Percentiles rank a stretch among this genome's conserved stretches.
Evolutionary conservation across 192 early-diverging fungal genomes (phyloP).

Genomic region (Gryganskiella cystojenkinii): DNA sequence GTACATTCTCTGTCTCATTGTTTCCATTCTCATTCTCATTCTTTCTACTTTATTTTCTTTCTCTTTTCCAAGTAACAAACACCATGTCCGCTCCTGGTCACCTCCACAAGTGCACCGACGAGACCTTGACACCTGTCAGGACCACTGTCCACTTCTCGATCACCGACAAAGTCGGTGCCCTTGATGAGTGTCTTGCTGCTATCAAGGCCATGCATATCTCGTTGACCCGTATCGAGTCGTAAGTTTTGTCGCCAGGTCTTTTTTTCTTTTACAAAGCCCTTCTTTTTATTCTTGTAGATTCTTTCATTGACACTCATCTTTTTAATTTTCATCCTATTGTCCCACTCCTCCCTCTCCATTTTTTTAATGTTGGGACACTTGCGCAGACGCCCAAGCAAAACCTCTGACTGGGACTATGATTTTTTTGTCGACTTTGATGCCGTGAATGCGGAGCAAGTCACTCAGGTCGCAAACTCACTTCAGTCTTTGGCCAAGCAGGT

Average conservation of each 20-base stretch:
- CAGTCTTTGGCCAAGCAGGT: constrained; percentile 76
- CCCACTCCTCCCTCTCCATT: not conserved
- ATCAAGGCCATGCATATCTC: constrained; percentile 81
- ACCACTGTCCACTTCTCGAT: constrained; percentile 83
- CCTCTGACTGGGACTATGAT: constrained; percentile 83
- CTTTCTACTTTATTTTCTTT: too few relatives aligned
- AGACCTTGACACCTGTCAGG: constrained; percentile 24
- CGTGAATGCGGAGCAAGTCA: constrained; percentile 63
- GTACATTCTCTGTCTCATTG: too few relatives aligned
- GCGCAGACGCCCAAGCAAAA: constrained; percentile 79
- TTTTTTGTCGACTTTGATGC: constrained; percentile 96
- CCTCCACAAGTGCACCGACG: constrained; percentile 46
- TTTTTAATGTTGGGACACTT: too few relatives aligned
- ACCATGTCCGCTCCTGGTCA: constrained; percentile 12
- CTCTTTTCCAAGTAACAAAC: too few relatives aligned
- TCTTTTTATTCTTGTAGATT: not conserved
- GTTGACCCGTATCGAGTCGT: constrained; percentile 93
- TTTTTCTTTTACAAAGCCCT: not conserved
- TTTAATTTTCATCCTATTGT: not conserved
- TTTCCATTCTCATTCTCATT: too few relatives aligned
- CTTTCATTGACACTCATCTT: not conserved
- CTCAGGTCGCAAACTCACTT: constrained; percentile 67
- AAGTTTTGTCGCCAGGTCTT: constrained; percentile 3
- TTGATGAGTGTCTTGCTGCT: constrained; percentile 82
- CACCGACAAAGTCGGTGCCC: constrained; percentile 82